These are phyloP conservation scores for Euphorbia tirucalli DNA, from an alignment of 345 rosid genomes.

Conservation along the genomic window DNA sequence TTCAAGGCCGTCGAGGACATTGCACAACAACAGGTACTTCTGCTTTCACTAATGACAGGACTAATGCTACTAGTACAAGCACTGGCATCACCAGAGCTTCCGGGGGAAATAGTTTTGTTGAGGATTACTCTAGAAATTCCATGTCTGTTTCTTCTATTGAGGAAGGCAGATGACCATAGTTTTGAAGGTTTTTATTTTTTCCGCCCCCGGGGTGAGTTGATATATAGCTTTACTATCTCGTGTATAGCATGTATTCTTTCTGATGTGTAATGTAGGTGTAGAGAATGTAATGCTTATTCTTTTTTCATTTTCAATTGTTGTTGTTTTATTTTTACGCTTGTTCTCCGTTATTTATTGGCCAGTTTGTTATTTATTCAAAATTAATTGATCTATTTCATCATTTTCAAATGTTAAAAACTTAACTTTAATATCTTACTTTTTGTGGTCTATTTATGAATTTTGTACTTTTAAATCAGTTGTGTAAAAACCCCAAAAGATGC, in stretches of 20 bases:
- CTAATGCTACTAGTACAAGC: conserved; percentile 34
- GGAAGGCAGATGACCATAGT: conserved; percentile 70
- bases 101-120: conserved; percentile 47
- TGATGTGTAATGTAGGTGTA: not conserved
- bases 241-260: conserved; percentile 10
- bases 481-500: not conserved
- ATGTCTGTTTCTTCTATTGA: conserved; percentile 73
- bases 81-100: conserved; percentile 38
- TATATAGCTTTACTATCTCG: not conserved
- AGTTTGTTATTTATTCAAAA: too few species aligned
- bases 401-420: not conserved
- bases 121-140: conserved; percentile 80
- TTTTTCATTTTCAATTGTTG: not conserved
- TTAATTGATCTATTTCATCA: too few species aligned
- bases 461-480: not conserved
- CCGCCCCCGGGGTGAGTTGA: not conserved
- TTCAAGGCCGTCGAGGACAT: conserved; percentile 55
- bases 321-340: not conserved
- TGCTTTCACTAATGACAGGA: conserved; percentile 28
- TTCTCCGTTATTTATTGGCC: too few species aligned
- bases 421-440: too few species aligned
- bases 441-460: too few species aligned
- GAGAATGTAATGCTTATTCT: not conserved
- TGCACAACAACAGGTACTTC: conserved; percentile 44
- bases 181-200: not conserved